Percentiles rank a stretch among this genome's conserved stretches.
phyloP scores from a whole-genome alignment of 2,329 filamentous ascomycete species.

The Penicillium glabrum region DNA sequence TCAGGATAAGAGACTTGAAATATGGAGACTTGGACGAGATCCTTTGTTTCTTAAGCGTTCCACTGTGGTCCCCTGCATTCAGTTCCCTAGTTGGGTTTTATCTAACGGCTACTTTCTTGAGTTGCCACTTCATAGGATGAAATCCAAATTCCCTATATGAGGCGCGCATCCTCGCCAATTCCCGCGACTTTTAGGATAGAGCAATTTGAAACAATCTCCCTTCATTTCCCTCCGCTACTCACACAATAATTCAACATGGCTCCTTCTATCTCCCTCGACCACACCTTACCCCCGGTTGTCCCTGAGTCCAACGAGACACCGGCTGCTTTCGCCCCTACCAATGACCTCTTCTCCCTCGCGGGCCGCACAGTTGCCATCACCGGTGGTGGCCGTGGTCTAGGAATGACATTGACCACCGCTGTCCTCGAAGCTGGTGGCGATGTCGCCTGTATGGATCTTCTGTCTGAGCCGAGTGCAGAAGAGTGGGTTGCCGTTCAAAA shows the following conservation, averaged over 20 bases:
- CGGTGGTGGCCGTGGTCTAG: conserved; percentile 53
- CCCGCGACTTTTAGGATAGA: neutral
- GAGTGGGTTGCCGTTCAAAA: conserved; percentile 47
- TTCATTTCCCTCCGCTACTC: neutral
- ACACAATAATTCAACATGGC: conserved; percentile 15
- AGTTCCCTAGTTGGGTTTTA: conserved; percentile 19
- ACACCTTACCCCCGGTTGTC: conserved; percentile 19
- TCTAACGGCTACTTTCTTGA: conserved; percentile 13
- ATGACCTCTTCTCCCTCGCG: conserved; percentile 48
- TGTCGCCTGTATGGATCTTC: conserved; percentile 51
- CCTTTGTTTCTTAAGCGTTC: conserved; percentile 3
- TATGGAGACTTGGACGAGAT: neutral
- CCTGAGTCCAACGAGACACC: conserved; percentile 35
- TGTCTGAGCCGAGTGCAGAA: conserved; percentile 30
- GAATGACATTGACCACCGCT: conserved; percentile 51
- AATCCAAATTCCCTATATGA: conserved; percentile 6
- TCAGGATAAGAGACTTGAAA: neutral
- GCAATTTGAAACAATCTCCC: neutral
- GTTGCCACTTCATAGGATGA: neutral
- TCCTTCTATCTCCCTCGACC: conserved; percentile 23
- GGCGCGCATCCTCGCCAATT: neutral
- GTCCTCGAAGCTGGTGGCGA: conserved; percentile 52
- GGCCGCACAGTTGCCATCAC: conserved; percentile 47
- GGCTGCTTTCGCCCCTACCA: conserved; percentile 20
- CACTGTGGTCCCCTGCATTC: conserved; percentile 8